A percentile compares a stretch with the other conserved stretches of the same genome.
Evolutionary conservation across 306 rosid genomes (phyloP).

Genomic region (Betula pendula): DNA sequence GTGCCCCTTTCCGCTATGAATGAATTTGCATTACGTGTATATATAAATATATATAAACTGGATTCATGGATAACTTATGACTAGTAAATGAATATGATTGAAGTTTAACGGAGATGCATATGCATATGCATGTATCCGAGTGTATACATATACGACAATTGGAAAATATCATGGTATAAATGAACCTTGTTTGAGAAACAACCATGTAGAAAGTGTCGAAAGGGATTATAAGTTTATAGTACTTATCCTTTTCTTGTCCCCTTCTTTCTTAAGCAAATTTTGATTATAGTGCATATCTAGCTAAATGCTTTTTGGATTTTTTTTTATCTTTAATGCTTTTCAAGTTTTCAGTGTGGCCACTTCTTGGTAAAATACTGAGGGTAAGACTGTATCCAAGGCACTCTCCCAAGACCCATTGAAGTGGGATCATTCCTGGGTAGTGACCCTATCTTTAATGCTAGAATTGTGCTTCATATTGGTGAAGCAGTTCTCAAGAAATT

Average conservation of each 20-base stretch:
- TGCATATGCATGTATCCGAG: not conserved
- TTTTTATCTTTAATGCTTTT: not conserved
- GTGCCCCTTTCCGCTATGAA: too few species aligned
- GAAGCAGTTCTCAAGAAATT: not conserved
- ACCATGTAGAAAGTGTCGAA: not conserved
- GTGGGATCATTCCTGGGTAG: not conserved
- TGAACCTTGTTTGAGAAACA: not conserved
- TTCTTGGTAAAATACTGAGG: not conserved
- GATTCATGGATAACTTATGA: not conserved
- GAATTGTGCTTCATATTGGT: not conserved
- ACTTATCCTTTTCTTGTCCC: not conserved
- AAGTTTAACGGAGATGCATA: too few species aligned
- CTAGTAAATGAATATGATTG: not conserved
- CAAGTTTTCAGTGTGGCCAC: not conserved
- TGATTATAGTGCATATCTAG: not conserved
- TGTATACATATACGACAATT: not conserved
- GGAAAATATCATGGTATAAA: too few species aligned
- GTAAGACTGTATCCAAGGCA: not conserved
- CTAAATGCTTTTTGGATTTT: not conserved
- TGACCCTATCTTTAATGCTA: not conserved
- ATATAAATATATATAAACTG: too few species aligned
- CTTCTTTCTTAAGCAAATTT: not conserved
- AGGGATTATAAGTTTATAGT: not conserved
- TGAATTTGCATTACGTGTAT: too few species aligned
- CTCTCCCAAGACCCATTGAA: not conserved